These are phyloP conservation scores for Shiraia bambusicola DNA, from an alignment of 2,329 filamentous ascomycete genomes.

Conservation along the genomic window DNA sequence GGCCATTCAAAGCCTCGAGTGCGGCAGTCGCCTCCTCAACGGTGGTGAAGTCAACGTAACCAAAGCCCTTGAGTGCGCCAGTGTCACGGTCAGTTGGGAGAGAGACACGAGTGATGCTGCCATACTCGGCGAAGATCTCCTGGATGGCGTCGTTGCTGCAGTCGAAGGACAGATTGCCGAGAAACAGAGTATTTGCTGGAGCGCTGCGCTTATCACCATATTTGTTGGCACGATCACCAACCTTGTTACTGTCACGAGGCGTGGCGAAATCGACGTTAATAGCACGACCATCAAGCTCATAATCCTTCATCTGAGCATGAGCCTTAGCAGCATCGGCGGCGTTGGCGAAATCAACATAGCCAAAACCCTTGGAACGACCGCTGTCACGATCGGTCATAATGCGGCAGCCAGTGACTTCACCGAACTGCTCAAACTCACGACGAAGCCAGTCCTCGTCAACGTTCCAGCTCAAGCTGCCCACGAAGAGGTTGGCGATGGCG, in stretches of 20 bases:
- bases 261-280: slow-evolving; percentile 80
- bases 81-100: slow-evolving; percentile 86
- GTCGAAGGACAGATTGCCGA: slow-evolving; percentile 87
- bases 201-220: slow-evolving; percentile 80
- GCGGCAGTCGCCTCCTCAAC: slow-evolving; percentile 80
- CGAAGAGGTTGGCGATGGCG: slow-evolving; percentile 72
- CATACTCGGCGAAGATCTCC: slow-evolving; percentile 71
- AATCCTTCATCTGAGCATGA: slow-evolving; percentile 71
- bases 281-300: slow-evolving; percentile 71
- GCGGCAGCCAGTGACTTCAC: slow-evolving; percentile 70
- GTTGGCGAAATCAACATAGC: slow-evolving; percentile 83
- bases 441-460: slow-evolving; percentile 80
- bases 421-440: slow-evolving; percentile 78
- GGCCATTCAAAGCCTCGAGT: slow-evolving; percentile 69
- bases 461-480: slow-evolving; percentile 88
- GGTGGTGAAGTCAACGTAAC: slow-evolving; percentile 81
- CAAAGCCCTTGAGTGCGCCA: slow-evolving; percentile 86
- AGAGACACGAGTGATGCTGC: slow-evolving; percentile 74
- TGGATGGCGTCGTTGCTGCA: slow-evolving; percentile 74
- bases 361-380: slow-evolving; percentile 87
- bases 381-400: slow-evolving; percentile 80
- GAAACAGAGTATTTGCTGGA: slow-evolving; percentile 83
- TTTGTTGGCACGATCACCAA: slow-evolving; percentile 60
- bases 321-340: slow-evolving; percentile 69
- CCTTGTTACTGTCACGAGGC: slow-evolving; percentile 54